Percentiles rank a stretch among this genome's conserved stretches.
phyloP scores from a whole-genome alignment of 495 filamentous ascomycete genomes.

The Corynascus novoguineensis region DNA sequence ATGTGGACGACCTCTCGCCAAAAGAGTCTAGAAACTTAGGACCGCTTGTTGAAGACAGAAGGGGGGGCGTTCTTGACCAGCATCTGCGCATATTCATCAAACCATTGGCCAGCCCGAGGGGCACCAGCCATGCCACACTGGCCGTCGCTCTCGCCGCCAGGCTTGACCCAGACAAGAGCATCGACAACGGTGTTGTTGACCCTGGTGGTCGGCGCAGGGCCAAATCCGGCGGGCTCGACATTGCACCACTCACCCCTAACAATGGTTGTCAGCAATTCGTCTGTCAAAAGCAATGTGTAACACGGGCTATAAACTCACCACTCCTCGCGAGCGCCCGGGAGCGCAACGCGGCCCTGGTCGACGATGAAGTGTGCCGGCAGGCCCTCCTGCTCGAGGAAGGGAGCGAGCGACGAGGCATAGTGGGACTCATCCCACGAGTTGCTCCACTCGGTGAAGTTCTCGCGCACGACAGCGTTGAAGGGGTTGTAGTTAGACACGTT shows the following conservation, averaged over 20 bases:
- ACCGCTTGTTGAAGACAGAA: slow-evolving; percentile 10
- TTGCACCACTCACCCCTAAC: slow-evolving; percentile 73
- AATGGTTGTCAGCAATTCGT: not conserved
- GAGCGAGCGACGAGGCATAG: slow-evolving; percentile 60
- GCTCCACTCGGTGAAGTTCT: slow-evolving; percentile 42
- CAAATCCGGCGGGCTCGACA: slow-evolving; percentile 60
- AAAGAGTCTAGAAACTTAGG: not conserved
- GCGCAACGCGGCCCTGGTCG: slow-evolving; percentile 40
- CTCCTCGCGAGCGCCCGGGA: slow-evolving; percentile 53
- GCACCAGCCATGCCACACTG: slow-evolving; percentile 57
- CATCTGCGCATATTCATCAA: slow-evolving; percentile 66
- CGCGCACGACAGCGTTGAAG: slow-evolving; percentile 32
- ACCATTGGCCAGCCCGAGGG: slow-evolving; percentile 66
- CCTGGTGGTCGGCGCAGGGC: slow-evolving; percentile 54
- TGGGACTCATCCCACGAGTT: slow-evolving; percentile 55
- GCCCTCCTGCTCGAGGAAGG: slow-evolving; percentile 51
- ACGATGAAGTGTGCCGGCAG: slow-evolving; percentile 61
- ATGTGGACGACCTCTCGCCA: too few species aligned
- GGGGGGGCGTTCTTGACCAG: slow-evolving; percentile 59
- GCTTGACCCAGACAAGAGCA: slow-evolving; percentile 75
- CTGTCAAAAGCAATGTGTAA: not conserved
- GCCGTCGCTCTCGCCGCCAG: slow-evolving; percentile 70
- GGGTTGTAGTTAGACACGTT: slow-evolving; percentile 77
- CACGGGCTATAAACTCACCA: slow-evolving; percentile 29
- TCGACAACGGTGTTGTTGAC: slow-evolving; percentile 59